Evolutionary conservation across 345 rosid species (phyloP), one percentile per base, ranked within the genome.

Genomic region (Pelargonium nanum): DNA sequence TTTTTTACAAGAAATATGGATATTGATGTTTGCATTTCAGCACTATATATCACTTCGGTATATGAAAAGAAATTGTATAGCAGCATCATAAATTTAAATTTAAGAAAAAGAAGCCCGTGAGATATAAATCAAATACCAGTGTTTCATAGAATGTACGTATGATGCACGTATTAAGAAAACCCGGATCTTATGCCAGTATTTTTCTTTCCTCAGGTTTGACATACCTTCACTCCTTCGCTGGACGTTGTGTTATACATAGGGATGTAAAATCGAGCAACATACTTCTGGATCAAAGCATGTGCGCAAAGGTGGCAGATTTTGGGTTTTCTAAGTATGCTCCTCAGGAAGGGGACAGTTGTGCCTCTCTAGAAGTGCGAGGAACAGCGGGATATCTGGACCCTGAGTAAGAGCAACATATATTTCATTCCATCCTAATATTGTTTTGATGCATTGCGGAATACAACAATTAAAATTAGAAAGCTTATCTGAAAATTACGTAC

Each of bases 191-290:
- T 8, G 44, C 22, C 17, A 45, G 21, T 40, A 44, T 16, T 59
- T 61, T 64, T 64, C 59, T 66, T 62, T 7, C 26, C 22, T 16
- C 77, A 69, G 93, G 87, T 62, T 80, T 80, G 64, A 54, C 62
- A 34, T 69, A 77, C 72, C 76, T 80, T 59, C 74, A 74, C 70
- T 63, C 77, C 50, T 77, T 72, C 70, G 53, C 70, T 2, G 63
- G 69, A 26, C 70, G 80, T 32, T 32, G 78, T 16, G 23, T 80
- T 51, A 75, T 80, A 71, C 89, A 83, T 50, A 76, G 93, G 59
- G 93, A 86, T 78, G 87, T 86, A 20, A 83, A 83, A 73, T 81
- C 89, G 21, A 83, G 89, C 75, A 86, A 86, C 75, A 83, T 86
- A 70, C 82, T 86, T 63, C 68, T 86, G 68, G 87, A 83, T 63